Evolutionary conservation across 495 filamentous ascomycete species (phyloP).

Genomic region (Penicillium canariense): DNA sequence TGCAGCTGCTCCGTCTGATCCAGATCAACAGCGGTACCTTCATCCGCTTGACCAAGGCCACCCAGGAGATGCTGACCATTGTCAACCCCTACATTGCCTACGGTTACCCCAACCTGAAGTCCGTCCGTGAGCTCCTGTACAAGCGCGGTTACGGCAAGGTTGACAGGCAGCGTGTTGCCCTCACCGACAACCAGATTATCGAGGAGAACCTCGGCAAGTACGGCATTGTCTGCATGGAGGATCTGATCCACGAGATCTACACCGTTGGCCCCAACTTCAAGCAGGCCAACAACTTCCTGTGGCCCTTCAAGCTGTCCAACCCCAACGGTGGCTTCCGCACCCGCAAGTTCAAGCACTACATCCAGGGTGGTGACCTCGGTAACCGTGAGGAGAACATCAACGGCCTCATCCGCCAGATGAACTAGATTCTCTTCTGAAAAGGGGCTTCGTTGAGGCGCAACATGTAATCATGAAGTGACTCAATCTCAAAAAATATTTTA

Average conservation of each 20-base stretch:
- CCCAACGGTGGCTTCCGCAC: slow-evolving; percentile 92
- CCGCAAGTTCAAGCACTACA: slow-evolving; percentile 99
- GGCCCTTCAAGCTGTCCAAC: slow-evolving; percentile 99
- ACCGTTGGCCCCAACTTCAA: slow-evolving; percentile 99
- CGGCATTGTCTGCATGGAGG: slow-evolving; percentile 99
- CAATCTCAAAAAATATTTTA: slow-evolving; percentile 16
- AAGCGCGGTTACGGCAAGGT: slow-evolving; percentile 99
- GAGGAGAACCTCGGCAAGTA: slow-evolving; percentile 95
- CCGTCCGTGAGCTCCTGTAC: slow-evolving; percentile 97
- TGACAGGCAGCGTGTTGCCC: slow-evolving; percentile 90
- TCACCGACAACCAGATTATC: slow-evolving; percentile 97
- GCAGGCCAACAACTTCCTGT: slow-evolving; percentile 99
- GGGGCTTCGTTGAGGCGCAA: slow-evolving; percentile 3
- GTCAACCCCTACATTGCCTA: slow-evolving; percentile 98
- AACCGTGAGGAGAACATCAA: slow-evolving; percentile 99
- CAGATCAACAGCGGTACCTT: slow-evolving; percentile 99
- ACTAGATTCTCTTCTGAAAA: slow-evolving; percentile 56
- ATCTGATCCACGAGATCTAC: slow-evolving; percentile 98
- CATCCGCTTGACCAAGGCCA: slow-evolving; percentile 95
- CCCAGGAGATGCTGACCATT: slow-evolving; percentile 94
- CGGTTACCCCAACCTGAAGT: slow-evolving; percentile 98
- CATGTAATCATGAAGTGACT: slow-evolving; percentile 12
- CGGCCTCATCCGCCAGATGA: slow-evolving; percentile 94
- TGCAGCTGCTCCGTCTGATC: slow-evolving; percentile 96
- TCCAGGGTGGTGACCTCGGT: slow-evolving; percentile 97